Conservation (phyloP, 495 filamentous ascomycete species). For the Hypoxylon subgilvum region DNA sequence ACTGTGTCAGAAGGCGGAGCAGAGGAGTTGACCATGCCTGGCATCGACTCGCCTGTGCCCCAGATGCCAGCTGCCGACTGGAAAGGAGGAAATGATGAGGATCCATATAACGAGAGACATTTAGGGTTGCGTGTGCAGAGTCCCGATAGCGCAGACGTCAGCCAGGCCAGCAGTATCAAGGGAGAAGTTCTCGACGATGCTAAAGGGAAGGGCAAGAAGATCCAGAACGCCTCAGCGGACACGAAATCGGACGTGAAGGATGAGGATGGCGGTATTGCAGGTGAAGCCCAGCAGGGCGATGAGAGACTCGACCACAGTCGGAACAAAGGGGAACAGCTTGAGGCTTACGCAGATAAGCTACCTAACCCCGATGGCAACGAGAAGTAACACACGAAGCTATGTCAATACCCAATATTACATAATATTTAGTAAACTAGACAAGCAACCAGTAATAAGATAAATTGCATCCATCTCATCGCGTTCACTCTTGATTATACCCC, state of each 20-base stretch:
- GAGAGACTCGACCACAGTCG: no score
- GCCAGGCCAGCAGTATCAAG: slow-evolving; percentile 62
- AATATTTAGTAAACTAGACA: no score
- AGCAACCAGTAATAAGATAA: no score
- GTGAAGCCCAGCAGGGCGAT: slow-evolving; percentile 1
- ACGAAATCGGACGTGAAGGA: not conserved
- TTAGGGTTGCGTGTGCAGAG: slow-evolving; percentile 69
- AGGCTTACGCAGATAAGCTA: slow-evolving; percentile 35
- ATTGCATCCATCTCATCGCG: no score
- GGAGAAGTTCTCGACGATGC: slow-evolving; percentile 27
- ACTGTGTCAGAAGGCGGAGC: slow-evolving; percentile 29
- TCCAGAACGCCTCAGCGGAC: slow-evolving; percentile 9
- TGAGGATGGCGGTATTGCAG: not conserved
- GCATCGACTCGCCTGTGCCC: slow-evolving; percentile 66
- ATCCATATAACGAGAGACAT: slow-evolving; percentile 59
- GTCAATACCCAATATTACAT: not conserved
- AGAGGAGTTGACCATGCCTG: slow-evolving; percentile 59
- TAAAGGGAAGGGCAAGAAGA: slow-evolving; percentile 19
- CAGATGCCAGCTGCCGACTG: slow-evolving; percentile 75
- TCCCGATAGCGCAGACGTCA: slow-evolving; percentile 66
- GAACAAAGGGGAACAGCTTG: slow-evolving; percentile 24
- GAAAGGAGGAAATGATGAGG: slow-evolving; percentile 59
- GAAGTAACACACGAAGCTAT: not conserved
- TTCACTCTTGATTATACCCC: no score
- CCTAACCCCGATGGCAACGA: slow-evolving; percentile 31